Base-by-base conservation (phyloP, 192 early-diverging fungal genomes). In the Gamsiella multidivaricata region DNA sequence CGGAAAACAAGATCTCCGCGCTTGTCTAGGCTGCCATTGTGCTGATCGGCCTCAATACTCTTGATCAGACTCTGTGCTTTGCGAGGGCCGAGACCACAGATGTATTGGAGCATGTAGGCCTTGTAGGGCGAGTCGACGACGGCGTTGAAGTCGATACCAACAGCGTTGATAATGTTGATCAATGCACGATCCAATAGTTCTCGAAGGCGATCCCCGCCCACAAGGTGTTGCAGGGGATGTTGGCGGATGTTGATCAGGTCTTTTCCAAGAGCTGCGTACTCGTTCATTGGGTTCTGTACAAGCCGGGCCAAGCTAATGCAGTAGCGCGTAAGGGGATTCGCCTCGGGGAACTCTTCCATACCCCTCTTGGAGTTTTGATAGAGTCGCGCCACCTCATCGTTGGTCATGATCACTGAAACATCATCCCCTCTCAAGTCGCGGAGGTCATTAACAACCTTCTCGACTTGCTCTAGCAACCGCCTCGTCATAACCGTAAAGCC, bases 61-160 rank as follows among this genome's bases (percentile, higher is more conserved):
- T 86, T 82, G 18, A 95, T 58, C 32, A 97, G 85, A 46, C 83
- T 89, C 33, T 92, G 88, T 0, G 94, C 95, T 81, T 99, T 99
- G 60, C 97, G 83, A 29, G 96, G 94, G 6, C 97, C 97, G 45
- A 99, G 84, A 18, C 97, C 97, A 63, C 92, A 88, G 14, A 98
- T 93, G 63, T 95, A 98, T 61, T 93, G 92, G 29, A 99, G 83
- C n/a, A 90, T 84, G 23, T 84, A 69, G 0, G 89, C 82, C 59
- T 85, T 81, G 66, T 98, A 94, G 23, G 88, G 81, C 14, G 86
- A 84, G 17, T 81, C 70, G 0, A 91, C 86, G 0, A 91, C 92
- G 6, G 81, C 86, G 70, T 98, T 98, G 49, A 99, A 90, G 81
- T 97, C 94, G 22, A 99, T 93, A 57, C 97, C 97, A 20, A 88